These are phyloP conservation scores for Mycosphaerella sp. DNA, from an alignment of 2,329 filamentous ascomycete genomes.

Conservation along the genomic window DNA sequence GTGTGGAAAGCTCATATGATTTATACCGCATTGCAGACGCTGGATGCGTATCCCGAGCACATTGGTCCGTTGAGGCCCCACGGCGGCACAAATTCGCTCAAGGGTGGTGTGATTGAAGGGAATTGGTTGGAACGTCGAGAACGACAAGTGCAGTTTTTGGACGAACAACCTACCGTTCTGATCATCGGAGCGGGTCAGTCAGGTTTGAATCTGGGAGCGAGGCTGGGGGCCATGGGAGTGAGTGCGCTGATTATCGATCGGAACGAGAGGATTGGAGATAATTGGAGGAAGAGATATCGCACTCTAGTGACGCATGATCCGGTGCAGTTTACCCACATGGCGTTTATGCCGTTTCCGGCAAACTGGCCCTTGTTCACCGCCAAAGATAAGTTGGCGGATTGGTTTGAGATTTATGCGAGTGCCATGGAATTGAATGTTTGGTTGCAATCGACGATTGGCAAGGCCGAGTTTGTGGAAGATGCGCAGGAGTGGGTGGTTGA, in stretches of 20 bases:
- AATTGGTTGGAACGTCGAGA: constrained; percentile 43
- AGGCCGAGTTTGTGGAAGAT: constrained; percentile 43
- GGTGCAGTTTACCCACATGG: constrained; percentile 54
- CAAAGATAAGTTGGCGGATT: constrained; percentile 57
- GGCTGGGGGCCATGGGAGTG: constrained; percentile 38
- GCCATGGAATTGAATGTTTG: constrained; percentile 59
- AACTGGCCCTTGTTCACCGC: constrained; percentile 65
- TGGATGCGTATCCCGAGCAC: not conserved
- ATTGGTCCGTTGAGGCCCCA: constrained; percentile 40
- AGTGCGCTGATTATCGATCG: constrained; percentile 42
- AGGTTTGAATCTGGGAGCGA: constrained; percentile 33
- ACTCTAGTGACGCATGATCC: constrained; percentile 61
- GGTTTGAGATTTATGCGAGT: constrained; percentile 59
- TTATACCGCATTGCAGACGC: constrained; percentile 51
- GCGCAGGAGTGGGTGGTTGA: constrained; percentile 51
- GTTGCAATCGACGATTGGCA: constrained; percentile 45
- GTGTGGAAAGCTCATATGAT: constrained; percentile 59
- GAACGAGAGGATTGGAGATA: constrained; percentile 43
- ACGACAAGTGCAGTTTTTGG: constrained; percentile 27
- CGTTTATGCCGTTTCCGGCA: constrained; percentile 58
- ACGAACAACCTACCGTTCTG: constrained; percentile 51
- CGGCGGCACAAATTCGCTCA: constrained; percentile 59
- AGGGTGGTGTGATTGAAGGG: constrained; percentile 44
- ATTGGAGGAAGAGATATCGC: constrained; percentile 47
- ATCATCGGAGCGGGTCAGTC: constrained; percentile 44